These are phyloP conservation scores for Xylaria venustula DNA, from an alignment of 495 filamentous ascomycete species.

Conservation along the genomic window DNA sequence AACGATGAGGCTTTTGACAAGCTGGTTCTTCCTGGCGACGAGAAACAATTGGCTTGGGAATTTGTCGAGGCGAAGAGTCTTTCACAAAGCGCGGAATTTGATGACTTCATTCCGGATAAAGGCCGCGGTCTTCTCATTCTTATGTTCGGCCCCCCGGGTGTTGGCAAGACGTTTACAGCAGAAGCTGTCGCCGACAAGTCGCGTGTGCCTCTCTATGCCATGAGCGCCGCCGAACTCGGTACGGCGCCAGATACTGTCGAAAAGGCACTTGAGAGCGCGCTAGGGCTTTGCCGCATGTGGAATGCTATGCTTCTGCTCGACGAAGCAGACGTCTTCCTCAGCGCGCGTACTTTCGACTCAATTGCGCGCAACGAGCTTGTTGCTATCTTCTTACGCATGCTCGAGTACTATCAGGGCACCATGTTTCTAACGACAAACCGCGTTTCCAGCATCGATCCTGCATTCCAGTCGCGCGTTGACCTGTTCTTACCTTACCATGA, in stretches of 20 bases:
- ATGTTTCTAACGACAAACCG: constrained; percentile 55
- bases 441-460: constrained; percentile 41
- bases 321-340: constrained; percentile 50
- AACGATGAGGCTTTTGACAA: constrained; percentile 50
- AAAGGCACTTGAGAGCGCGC: constrained; percentile 34
- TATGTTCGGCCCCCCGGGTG: constrained; percentile 53
- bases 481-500: constrained; percentile 39
- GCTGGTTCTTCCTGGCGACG: constrained; percentile 46
- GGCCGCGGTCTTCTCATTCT: constrained; percentile 55
- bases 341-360: constrained; percentile 38
- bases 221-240: constrained; percentile 25
- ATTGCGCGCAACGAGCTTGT: constrained; percentile 44
- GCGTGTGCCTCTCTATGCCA: constrained; percentile 22
- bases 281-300: constrained; percentile 45
- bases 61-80: constrained; percentile 38
- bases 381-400: constrained; percentile 49
- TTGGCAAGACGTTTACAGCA: constrained; percentile 59
- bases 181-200: constrained; percentile 44
- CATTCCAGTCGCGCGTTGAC: constrained; percentile 52
- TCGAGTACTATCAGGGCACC: constrained; percentile 57
- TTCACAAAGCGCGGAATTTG: constrained; percentile 46
- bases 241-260: constrained; percentile 21
- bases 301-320: constrained; percentile 47
- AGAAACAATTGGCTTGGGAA: constrained; percentile 50
- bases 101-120: constrained; percentile 47